These are phyloP conservation scores for Cyclocybe aegerita DNA, from an alignment of 768 basidiomycete genomes.

Conservation along the genomic window DNA sequence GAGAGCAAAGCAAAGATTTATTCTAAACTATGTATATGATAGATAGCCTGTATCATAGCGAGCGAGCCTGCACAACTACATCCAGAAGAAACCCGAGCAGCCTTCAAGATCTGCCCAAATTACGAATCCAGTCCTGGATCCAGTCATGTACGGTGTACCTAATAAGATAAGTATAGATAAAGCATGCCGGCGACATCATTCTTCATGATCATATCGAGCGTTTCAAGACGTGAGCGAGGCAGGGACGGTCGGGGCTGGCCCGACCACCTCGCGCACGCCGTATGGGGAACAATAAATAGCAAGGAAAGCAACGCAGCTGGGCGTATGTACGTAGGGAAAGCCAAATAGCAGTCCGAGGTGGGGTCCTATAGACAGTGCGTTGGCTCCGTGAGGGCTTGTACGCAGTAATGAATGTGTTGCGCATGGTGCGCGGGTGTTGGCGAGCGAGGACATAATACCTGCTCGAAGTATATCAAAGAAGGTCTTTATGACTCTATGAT, in stretches of 20 bases:
- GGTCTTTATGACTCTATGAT: no score
- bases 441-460: not conserved
- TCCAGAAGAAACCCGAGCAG: not conserved
- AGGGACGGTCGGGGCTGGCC: slow-evolving; percentile 1
- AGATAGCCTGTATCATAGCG: not conserved
- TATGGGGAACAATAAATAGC: not conserved
- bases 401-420: not conserved
- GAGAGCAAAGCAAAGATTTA: not conserved
- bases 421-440: not conserved
- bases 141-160: not conserved
- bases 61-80: not conserved
- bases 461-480: no score
- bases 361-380: not conserved
- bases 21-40: not conserved
- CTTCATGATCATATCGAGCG: slow-evolving; percentile 17
- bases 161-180: not conserved
- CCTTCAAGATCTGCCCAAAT: not conserved
- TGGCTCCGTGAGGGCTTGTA: not conserved
- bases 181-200: slow-evolving; percentile 14
- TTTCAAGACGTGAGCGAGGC: not conserved
- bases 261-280: not conserved
- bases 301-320: not conserved
- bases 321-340: not conserved
- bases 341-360: no score
- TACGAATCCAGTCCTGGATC: not conserved